Conservation (phyloP, 169 alveolate genomes). For the Cryptosporidium ubiquitum region DNA sequence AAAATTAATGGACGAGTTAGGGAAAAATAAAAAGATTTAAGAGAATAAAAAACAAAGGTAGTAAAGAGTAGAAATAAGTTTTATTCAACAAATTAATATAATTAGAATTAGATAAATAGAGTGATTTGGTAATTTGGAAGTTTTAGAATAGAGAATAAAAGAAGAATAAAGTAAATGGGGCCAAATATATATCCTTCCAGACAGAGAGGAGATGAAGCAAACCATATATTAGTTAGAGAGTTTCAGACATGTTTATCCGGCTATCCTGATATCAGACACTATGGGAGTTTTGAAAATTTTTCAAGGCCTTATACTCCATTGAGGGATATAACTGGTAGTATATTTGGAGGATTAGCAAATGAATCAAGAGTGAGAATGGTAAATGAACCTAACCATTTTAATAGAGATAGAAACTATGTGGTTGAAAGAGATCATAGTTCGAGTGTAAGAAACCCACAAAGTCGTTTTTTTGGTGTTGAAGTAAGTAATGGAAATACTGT, state of each 20-base stretch:
- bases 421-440: background rate
- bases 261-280: background rate
- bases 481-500: background rate
- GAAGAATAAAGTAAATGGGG: background rate
- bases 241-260: conserved; percentile 3
- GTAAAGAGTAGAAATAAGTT: background rate
- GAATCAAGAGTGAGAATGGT: conserved; percentile 2
- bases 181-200: background rate
- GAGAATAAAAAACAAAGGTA: background rate
- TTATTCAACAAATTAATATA: background rate
- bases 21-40: conserved; percentile 3
- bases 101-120: background rate
- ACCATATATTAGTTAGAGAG: background rate
- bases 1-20: conserved; percentile 12
- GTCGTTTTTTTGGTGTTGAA: background rate
- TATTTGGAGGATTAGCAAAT: conserved; percentile 16
- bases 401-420: background rate
- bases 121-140: background rate
- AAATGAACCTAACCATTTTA: background rate
- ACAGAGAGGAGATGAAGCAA: background rate
- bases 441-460: background rate
- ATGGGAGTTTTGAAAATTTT: background rate
- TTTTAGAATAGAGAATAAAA: background rate
- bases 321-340: conserved; percentile 42
- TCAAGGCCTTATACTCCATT: conserved; percentile 8